Evolutionary conservation across 2,329 filamentous ascomycete genomes (phyloP).

Genomic region (Penicillium hesseltinei): DNA sequence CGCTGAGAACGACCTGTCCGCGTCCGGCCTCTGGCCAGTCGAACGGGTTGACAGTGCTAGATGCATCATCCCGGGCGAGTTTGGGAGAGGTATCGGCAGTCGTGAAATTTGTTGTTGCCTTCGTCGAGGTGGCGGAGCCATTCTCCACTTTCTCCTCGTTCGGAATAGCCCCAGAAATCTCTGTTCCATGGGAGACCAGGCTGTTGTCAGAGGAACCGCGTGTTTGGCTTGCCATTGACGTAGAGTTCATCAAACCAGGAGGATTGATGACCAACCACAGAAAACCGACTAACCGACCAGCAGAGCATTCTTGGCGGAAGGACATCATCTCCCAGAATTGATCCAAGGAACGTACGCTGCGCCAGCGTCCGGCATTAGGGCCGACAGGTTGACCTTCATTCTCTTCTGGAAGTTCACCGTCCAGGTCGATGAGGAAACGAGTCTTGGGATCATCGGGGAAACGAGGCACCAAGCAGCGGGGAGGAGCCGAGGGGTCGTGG

Average conservation of each 20-base stretch:
- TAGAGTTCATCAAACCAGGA: constrained; percentile 44
- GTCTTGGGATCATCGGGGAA: constrained; percentile 96
- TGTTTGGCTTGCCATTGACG: constrained; percentile 32
- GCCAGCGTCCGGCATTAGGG: constrained; percentile 69
- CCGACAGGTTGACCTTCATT: constrained; percentile 29
- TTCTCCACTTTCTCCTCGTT: background rate
- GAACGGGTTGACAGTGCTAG: constrained; percentile 27
- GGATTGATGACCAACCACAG: constrained; percentile 85
- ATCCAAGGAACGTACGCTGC: constrained; percentile 76
- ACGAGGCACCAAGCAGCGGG: constrained; percentile 79
- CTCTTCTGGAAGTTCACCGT: constrained; percentile 66
- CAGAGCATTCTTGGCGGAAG: constrained; percentile 91
- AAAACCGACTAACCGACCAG: constrained; percentile 88
- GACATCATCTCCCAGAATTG: constrained; percentile 99
- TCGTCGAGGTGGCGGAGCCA: background rate
- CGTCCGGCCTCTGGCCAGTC: constrained; percentile 36
- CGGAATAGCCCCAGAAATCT: background rate
- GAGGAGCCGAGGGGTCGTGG: constrained; percentile 66
- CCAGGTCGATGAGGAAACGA: constrained; percentile 81
- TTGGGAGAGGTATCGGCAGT: background rate
- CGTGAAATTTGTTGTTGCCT: background rate
- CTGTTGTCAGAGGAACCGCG: background rate
- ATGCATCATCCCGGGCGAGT: background rate
- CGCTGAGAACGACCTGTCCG: constrained; percentile 37
- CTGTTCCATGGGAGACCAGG: background rate